phyloP scores from a whole-genome alignment of 805 yeast genomes.

The Torulaspora quercuum region DNA sequence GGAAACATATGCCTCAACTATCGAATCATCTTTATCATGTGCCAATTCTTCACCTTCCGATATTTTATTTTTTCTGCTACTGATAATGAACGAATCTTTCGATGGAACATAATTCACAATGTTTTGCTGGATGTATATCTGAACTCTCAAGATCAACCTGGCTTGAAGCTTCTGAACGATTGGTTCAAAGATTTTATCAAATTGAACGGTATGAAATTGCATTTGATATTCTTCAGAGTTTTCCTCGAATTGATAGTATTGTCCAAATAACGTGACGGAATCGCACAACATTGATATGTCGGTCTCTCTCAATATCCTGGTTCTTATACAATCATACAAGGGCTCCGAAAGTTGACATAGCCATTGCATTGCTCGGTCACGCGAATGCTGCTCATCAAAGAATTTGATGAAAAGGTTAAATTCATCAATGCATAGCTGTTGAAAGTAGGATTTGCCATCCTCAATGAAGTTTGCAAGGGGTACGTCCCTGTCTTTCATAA shows the following conservation, averaged over 20 bases:
- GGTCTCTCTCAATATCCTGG: constrained; percentile 63
- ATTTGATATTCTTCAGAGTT: constrained; percentile 29
- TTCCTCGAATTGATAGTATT: constrained; percentile 65
- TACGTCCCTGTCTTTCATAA: constrained; percentile 19
- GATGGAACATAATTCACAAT: constrained; percentile 65
- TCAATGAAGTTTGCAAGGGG: constrained; percentile 60
- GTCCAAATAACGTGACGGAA: constrained; percentile 63
- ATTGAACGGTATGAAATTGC: constrained; percentile 40
- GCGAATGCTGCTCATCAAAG: constrained; percentile 43
- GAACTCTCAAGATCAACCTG: constrained; percentile 74
- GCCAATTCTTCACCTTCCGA: constrained; percentile 6
- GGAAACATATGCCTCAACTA: constrained; percentile 15
- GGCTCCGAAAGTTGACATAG: constrained; percentile 69
- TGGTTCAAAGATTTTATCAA: constrained; percentile 63
- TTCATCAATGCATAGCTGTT: constrained; percentile 60
- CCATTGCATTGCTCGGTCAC: constrained; percentile 49
- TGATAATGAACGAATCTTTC: constrained; percentile 62
- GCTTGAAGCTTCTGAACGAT: constrained; percentile 74
- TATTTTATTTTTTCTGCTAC: constrained; percentile 38
- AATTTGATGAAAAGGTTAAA: constrained; percentile 52
- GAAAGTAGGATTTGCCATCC: constrained; percentile 55
- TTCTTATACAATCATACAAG: constrained; percentile 65
- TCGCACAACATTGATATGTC: constrained; percentile 71
- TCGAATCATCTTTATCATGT: constrained; percentile 16
- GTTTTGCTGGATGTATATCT: constrained; percentile 64